Evolutionary conservation across 305 asterid genomes (phyloP).

Genomic region (Withania somnifera): DNA sequence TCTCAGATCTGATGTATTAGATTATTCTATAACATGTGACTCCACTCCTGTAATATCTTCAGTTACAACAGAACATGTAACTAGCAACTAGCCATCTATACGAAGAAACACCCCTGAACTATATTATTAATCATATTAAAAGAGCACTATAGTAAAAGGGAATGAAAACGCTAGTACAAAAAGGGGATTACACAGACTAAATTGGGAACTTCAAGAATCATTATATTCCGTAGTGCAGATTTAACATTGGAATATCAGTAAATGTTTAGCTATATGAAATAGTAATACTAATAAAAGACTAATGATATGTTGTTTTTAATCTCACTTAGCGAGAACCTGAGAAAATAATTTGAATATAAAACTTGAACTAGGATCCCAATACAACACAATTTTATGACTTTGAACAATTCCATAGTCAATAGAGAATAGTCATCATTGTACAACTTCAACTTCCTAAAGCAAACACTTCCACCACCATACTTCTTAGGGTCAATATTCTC

Average conservation of each 20-base stretch:
- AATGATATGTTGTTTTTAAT: not conserved
- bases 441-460: conserved; percentile 16
- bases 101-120: not conserved
- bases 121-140: not conserved
- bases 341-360: conserved; percentile 23
- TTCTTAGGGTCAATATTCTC: conserved; percentile 17
- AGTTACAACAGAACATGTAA: too few relatives aligned
- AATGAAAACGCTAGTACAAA: not conserved
- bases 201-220: not conserved
- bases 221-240: not conserved
- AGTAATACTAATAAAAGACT: not conserved
- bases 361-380: conserved; percentile 22
- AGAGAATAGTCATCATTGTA: conserved; percentile 18
- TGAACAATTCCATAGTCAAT: conserved; percentile 20
- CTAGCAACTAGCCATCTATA: too few relatives aligned
- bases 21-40: too few relatives aligned
- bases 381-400: conserved; percentile 33
- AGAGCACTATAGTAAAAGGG: not conserved
- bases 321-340: not conserved
- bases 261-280: not conserved
- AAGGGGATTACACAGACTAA: not conserved
- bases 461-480: conserved; percentile 6
- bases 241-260: too few relatives aligned
- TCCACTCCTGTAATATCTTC: too few relatives aligned
- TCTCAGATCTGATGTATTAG: too few relatives aligned